Evolutionary conservation across 2,329 filamentous ascomycete species (phyloP).

Genomic region (Sporothrix pallida): DNA sequence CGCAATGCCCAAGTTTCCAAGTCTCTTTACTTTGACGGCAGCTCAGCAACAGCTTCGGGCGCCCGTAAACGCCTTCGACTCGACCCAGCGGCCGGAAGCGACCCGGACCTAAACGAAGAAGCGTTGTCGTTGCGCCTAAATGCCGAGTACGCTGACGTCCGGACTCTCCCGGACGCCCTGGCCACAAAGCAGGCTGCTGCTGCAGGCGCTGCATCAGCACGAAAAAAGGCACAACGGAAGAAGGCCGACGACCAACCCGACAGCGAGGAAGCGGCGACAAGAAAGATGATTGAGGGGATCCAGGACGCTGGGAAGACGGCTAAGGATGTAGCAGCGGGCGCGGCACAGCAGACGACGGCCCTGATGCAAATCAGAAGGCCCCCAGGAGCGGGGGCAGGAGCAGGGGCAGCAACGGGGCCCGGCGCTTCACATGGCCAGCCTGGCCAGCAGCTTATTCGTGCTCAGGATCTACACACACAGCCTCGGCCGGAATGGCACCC

Average conservation of each 20-base stretch:
- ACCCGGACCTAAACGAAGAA: slow-evolving; percentile 50
- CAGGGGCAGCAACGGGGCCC: slow-evolving; percentile 38
- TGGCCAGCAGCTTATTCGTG: slow-evolving; percentile 47
- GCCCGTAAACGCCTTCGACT: slow-evolving; percentile 46
- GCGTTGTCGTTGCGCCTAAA: slow-evolving; percentile 64
- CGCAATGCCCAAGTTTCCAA: slow-evolving; percentile 52
- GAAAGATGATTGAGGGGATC: slow-evolving; percentile 71
- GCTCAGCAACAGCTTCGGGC: not conserved
- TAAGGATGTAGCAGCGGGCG: slow-evolving; percentile 38
- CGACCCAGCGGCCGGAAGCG: slow-evolving; percentile 46
- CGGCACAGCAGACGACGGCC: slow-evolving; percentile 44
- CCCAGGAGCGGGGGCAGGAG: slow-evolving; percentile 35
- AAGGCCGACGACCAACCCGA: slow-evolving; percentile 47
- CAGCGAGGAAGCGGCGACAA: slow-evolving; percentile 54
- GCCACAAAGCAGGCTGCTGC: slow-evolving; percentile 77
- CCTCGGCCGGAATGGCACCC: slow-evolving; percentile 93
- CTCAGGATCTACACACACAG: slow-evolving; percentile 45
- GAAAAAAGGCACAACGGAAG: slow-evolving; percentile 55
- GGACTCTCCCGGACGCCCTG: slow-evolving; percentile 76
- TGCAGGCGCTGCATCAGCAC: slow-evolving; percentile 58
- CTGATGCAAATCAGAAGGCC: slow-evolving; percentile 46
- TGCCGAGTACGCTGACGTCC: slow-evolving; percentile 78
- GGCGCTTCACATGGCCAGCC: slow-evolving; percentile 43
- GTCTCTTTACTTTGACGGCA: slow-evolving; percentile 47
- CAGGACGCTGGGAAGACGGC: slow-evolving; percentile 49